phyloP scores from a whole-genome alignment of 192 early-diverging fungal species.

The Coemansia guatemalensis region DNA sequence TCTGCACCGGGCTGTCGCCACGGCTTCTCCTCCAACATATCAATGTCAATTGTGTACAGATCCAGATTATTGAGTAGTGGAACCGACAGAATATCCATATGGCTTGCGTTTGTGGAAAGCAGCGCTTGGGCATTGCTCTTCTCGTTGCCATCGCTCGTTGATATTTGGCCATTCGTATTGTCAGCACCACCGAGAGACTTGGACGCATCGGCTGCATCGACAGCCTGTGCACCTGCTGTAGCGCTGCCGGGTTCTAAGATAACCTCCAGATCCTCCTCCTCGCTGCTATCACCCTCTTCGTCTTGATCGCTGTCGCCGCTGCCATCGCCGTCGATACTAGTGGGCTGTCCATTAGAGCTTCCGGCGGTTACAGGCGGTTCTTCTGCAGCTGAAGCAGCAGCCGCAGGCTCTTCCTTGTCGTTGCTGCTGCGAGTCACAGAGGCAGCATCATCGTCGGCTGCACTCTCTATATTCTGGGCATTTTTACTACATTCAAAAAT shows the following conservation, averaged over 20 bases:
- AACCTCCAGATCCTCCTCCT: slow-evolving; percentile 44
- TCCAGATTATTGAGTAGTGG: slow-evolving; percentile 67
- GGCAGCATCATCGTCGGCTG: background rate
- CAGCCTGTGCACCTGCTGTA: slow-evolving; percentile 3
- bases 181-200: slow-evolving; percentile 5
- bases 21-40: slow-evolving; percentile 92
- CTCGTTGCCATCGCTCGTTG: slow-evolving; percentile 6
- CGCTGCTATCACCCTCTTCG: background rate
- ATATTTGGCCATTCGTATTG: background rate
- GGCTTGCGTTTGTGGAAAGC: slow-evolving; percentile 33
- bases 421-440: background rate
- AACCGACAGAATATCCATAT: slow-evolving; percentile 48
- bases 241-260: slow-evolving; percentile 43
- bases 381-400: background rate
- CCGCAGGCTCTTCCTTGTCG: background rate
- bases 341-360: background rate
- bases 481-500: background rate
- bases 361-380: background rate
- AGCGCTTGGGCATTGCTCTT: slow-evolving; percentile 19
- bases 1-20: slow-evolving; percentile 93
- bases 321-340: background rate
- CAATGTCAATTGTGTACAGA: slow-evolving; percentile 89
- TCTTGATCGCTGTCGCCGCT: background rate
- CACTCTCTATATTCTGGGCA: background rate
- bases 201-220: background rate